phyloP scores from a whole-genome alignment of 257 asterid species.

The Solanum megistacrolobum region DNA sequence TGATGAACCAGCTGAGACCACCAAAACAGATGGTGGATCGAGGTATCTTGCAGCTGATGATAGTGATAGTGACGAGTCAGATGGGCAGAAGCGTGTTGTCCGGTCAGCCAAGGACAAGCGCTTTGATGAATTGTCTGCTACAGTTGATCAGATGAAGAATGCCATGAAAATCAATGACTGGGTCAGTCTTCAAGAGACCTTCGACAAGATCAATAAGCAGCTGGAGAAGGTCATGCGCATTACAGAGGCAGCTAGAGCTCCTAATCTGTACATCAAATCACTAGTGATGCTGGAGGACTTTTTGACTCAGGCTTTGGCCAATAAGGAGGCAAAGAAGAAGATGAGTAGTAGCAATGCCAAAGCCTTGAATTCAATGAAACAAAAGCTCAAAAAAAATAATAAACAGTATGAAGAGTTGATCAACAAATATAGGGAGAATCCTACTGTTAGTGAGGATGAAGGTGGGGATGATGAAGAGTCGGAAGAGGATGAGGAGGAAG shows the following conservation, averaged over 20 bases:
- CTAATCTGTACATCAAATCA: conserved; percentile 73
- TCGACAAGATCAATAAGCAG: conserved; percentile 88
- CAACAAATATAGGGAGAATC: conserved; percentile 67
- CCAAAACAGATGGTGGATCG: conserved; percentile 14
- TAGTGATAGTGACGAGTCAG: conserved; percentile 59
- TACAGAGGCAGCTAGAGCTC: conserved; percentile 53
- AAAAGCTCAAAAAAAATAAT: conserved; percentile 79
- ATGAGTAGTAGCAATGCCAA: conserved; percentile 95
- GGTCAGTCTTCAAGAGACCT: conserved; percentile 85
- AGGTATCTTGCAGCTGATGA: conserved; percentile 31
- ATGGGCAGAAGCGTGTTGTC: conserved; percentile 59
- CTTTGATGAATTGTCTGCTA: conserved; percentile 72
- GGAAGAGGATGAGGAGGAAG: conserved; percentile 21
- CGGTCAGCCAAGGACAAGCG: conserved; percentile 77
- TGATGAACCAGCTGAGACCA: conserved; percentile 19
- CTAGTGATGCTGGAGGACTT: conserved; percentile 80
- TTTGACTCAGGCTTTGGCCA: conserved; percentile 66
- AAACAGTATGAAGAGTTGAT: conserved; percentile 73
- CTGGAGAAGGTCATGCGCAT: conserved; percentile 81
- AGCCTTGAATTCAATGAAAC: conserved; percentile 92
- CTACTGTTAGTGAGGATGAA: conserved; percentile 58
- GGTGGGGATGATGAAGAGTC: conserved; percentile 56
- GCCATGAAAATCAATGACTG: conserved; percentile 92
- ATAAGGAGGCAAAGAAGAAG: conserved; percentile 94
- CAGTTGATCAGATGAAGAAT: conserved; percentile 88